Conservation (phyloP, 176 grass and related monocot genomes). For the Pontederia paniculata region DNA sequence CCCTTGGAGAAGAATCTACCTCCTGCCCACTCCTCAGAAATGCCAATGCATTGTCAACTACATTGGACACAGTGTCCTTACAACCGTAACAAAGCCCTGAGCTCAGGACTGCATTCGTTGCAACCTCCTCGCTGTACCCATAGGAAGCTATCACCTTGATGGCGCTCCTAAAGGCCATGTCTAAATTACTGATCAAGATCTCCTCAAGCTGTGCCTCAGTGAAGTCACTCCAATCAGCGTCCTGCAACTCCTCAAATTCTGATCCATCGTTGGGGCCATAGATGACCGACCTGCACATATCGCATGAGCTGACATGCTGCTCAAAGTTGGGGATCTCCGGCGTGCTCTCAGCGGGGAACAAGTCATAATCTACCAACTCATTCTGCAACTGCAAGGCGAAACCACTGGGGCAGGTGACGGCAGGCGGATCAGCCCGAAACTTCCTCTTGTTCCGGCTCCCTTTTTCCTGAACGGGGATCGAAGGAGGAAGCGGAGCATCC, state of each 20-base stretch:
- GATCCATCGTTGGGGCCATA: conserved; percentile 2
- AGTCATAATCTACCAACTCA: neutral
- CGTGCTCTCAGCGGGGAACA: neutral
- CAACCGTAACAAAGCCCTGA: neutral
- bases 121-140: conserved; percentile 8
- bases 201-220: conserved; percentile 12
- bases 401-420: neutral
- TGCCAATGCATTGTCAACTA: conserved; percentile 13
- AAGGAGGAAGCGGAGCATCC: neutral
- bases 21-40: conserved; percentile 12
- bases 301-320: neutral
- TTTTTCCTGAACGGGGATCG: conserved; percentile 3
- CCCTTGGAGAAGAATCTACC: neutral
- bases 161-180: conserved; percentile 3
- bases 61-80: conserved; percentile 5
- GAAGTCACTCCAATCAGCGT: conserved; percentile 3
- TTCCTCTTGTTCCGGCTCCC: conserved; percentile 19
- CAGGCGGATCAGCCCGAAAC: conserved; percentile 9
- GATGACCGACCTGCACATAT: neutral
- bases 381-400: neutral
- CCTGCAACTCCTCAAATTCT: conserved; percentile 6
- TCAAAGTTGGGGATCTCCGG: conserved; percentile 4
- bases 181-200: conserved; percentile 12
- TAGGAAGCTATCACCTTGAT: conserved; percentile 10
- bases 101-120: conserved; percentile 10